Percentiles rank a stretch among this genome's conserved stretches.
These are phyloP conservation scores for Ogataea minuta DNA, from an alignment of 805 yeast genomes.

Conservation along the genomic window DNA sequence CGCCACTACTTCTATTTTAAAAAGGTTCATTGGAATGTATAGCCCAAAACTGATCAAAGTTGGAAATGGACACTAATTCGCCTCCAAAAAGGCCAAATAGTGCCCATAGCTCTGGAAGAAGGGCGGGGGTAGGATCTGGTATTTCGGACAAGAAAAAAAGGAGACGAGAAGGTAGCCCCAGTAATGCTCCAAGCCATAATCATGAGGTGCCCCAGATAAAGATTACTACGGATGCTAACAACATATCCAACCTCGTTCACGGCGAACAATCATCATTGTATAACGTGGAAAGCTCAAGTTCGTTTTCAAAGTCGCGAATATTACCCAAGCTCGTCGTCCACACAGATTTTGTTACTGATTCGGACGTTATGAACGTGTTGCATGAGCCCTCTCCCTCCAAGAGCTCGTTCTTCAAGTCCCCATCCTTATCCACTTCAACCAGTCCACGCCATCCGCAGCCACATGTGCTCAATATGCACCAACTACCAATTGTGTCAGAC, in stretches of 20 bases:
- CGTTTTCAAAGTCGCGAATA: conserved; percentile 4
- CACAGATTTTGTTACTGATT: not conserved
- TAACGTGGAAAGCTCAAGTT: conserved; percentile 2
- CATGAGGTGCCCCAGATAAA: conserved; percentile 3
- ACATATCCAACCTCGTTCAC: conserved; percentile 4
- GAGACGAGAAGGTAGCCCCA: too few relatives aligned
- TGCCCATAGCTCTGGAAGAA: too few relatives aligned
- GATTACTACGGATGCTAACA: conserved; percentile 7
- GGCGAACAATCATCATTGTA: conserved; percentile 6
- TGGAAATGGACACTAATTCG: too few relatives aligned
- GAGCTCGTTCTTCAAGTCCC: not conserved
- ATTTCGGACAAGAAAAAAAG: too few relatives aligned
- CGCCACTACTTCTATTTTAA: too few relatives aligned
- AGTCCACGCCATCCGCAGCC: conserved; percentile 5
- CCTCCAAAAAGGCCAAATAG: too few relatives aligned
- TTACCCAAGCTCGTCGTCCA: conserved; percentile 9
- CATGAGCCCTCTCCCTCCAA: conserved; percentile 5
- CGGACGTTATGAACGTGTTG: not conserved
- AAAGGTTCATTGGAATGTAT: too few relatives aligned
- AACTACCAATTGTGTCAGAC: conserved; percentile 12
- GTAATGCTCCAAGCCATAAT: too few relatives aligned
- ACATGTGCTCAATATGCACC: conserved; percentile 1
- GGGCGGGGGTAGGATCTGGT: too few relatives aligned
- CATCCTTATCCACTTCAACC: not conserved
- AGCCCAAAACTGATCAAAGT: too few relatives aligned